Base-by-base conservation (phyloP, 805 yeast species). In the Candida wancherniae region DNA sequence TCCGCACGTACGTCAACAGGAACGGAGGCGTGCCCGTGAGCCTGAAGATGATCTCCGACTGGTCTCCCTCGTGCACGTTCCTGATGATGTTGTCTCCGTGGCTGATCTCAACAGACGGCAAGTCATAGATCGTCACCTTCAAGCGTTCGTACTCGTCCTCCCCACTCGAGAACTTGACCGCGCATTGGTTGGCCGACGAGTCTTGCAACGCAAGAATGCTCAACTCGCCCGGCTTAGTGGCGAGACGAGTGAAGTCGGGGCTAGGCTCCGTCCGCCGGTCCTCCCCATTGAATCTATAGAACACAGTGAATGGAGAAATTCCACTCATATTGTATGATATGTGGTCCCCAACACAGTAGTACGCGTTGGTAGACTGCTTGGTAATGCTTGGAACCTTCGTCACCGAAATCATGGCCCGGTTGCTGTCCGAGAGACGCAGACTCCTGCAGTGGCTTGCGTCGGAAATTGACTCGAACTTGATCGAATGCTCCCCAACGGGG, bases 51-150 rank as follows among this genome's bases (percentile, higher is more conserved):
- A 92, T 77, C 51, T 87, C 95, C 1, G 94, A 88, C 49, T 83
- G 84, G 44, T 92, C 98, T 27, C 97, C 98, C 52, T 86, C 94
- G 48, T 87, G 94, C 24, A 92, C 84, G 54, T 85, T 90, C 49
- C 80, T 88, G 34, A 80, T 74, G 6, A 79, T 61, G 11, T 74
- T 63, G 34, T 76, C 80, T n/a, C 95, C 95, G 47, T 80, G 84
- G 15, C 80, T 74, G 10, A 90, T 78, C 37, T 81, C 87, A 10
- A 90, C 96, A 0, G 95, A 80, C 2, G 80, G 80, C 10, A 75
- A 51, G 22, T 72, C 73, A 40, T 70, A 63, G 7, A 74, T 61
- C 11, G 48, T 51, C 10, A 57, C 39, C 32, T 47, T 48, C 37
- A 63, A 55, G 1, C 42, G 45, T 15, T 58, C 48, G n/a, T 33